Evolutionary conservation across 371 early-diverging fungal species (phyloP).

Genomic region (Basidiobolus meristosporus): DNA sequence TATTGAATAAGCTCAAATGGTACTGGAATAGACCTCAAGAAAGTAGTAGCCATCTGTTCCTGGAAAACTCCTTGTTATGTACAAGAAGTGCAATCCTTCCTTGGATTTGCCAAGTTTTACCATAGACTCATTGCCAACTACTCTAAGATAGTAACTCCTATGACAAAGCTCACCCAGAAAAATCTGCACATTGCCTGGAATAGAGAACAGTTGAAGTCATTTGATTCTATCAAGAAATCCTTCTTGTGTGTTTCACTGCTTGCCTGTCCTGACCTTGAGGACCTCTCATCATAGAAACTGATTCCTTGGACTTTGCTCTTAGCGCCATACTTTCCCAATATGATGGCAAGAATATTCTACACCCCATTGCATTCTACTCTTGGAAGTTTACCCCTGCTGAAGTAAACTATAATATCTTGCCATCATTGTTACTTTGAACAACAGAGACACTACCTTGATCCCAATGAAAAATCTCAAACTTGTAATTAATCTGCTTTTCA

Average conservation of each 20-base stretch:
- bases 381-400: too few relatives aligned
- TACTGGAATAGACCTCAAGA: constrained; percentile 10
- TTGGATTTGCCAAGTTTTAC: constrained; percentile 28
- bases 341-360: too few relatives aligned
- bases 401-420: too few relatives aligned
- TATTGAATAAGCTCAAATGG: constrained; percentile 8
- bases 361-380: too few relatives aligned
- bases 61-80: constrained; percentile 12
- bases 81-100: constrained; percentile 17
- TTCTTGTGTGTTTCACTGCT: constrained; percentile 13
- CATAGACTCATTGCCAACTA: constrained; percentile 19
- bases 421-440: too few relatives aligned
- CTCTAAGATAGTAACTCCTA: constrained; percentile 12
- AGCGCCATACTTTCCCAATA: constrained; percentile 21
- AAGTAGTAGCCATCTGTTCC: constrained; percentile 12
- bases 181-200: constrained; percentile 13
- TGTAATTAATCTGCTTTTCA: too few relatives aligned
- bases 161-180: constrained; percentile 14
- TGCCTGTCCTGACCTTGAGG: constrained; percentile 6
- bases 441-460: too few relatives aligned
- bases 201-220: constrained; percentile 7
- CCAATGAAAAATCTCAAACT: too few relatives aligned
- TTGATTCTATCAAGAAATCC: constrained; percentile 12
- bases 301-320: constrained; percentile 21
- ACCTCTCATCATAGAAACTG: constrained; percentile 16